A percentile compares a stretch with the other conserved stretches of the same genome.
These are phyloP conservation scores for Venturia effusa DNA, from an alignment of 2,329 filamentous ascomycete species.

Conservation along the genomic window DNA sequence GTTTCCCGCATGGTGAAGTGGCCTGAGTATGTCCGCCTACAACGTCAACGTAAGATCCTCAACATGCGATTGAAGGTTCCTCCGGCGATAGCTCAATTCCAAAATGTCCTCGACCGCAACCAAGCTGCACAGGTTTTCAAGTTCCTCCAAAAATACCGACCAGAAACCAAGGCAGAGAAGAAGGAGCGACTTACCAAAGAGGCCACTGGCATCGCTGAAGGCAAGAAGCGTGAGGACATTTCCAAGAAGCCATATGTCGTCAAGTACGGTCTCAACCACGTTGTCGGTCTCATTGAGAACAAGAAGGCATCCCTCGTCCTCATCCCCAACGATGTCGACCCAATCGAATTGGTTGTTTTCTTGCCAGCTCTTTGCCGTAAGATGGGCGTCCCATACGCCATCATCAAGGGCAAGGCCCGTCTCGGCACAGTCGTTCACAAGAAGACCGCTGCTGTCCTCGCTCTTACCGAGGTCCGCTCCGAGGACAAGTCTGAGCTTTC, in stretches of 20 bases:
- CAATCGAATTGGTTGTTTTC: constrained; percentile 99
- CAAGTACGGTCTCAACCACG: constrained; percentile 99
- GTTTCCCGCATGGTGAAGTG: constrained; percentile 77
- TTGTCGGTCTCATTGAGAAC: constrained; percentile 52
- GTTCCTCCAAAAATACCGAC: constrained; percentile 99
- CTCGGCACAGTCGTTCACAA: constrained; percentile 99
- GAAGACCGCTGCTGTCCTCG: constrained; percentile 96
- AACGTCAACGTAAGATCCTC: constrained; percentile 92
- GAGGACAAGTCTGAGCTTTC: constrained; percentile 98
- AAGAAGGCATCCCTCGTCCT: constrained; percentile 99
- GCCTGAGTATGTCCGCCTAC: constrained; percentile 97
- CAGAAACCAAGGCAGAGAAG: constrained; percentile 98
- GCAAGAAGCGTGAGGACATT: constrained; percentile 99
- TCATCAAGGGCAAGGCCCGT: constrained; percentile 99
- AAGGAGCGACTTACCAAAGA: constrained; percentile 98
- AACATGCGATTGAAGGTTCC: constrained; percentile 97
- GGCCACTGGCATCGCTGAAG: constrained; percentile 93
- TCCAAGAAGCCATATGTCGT: constrained; percentile 99
- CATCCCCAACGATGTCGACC: constrained; percentile 99
- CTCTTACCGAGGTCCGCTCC: constrained; percentile 88
- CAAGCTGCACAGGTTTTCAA: constrained; percentile 95
- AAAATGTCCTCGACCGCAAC: constrained; percentile 86
- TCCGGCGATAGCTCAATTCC: constrained; percentile 94
- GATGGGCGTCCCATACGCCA: constrained; percentile 99
- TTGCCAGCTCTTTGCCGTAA: constrained; percentile 98